Evolutionary conservation across 2,329 filamentous ascomycete genomes (phyloP).

Genomic region (Emmonsiellopsis sp.): DNA sequence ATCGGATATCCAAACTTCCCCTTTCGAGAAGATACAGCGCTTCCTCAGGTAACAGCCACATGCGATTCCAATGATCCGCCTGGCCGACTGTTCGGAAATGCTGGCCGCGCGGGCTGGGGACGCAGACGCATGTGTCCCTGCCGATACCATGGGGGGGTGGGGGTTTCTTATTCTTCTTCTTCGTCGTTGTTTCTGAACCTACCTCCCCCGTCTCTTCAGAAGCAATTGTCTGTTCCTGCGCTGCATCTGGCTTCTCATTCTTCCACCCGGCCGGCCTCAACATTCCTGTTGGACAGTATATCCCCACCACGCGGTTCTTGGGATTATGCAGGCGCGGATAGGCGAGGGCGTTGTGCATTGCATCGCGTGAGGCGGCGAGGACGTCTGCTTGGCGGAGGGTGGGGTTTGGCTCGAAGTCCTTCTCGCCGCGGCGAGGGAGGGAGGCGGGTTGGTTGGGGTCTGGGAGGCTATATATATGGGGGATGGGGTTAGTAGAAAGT

Average conservation of each 20-base stretch:
- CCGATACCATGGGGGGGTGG: slow-evolving; percentile 13
- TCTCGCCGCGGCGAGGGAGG: slow-evolving; percentile 83
- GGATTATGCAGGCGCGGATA: slow-evolving; percentile 66
- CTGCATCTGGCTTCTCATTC: slow-evolving; percentile 2
- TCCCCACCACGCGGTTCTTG: slow-evolving; percentile 57
- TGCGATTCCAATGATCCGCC: slow-evolving; percentile 51
- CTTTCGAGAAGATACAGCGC: slow-evolving; percentile 82
- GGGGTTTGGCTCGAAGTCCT: slow-evolving; percentile 92
- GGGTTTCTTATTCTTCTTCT: slow-evolving; percentile 1
- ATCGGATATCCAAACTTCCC: slow-evolving; percentile 78
- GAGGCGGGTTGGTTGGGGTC: slow-evolving; percentile 28
- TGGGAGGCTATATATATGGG: slow-evolving; percentile 12
- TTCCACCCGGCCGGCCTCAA: slow-evolving; percentile 10
- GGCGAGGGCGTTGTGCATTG: slow-evolving; percentile 80
- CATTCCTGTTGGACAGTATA: slow-evolving; percentile 60
- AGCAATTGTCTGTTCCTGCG: slow-evolving; percentile 11
- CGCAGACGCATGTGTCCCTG: slow-evolving; percentile 43
- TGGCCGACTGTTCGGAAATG: slow-evolving; percentile 69
- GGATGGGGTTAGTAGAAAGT: background rate
- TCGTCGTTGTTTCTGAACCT: background rate
- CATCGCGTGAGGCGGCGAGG: slow-evolving; percentile 70
- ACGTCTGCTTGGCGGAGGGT: slow-evolving; percentile 70
- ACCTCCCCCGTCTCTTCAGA: slow-evolving; percentile 12
- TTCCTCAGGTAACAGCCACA: slow-evolving; percentile 88
- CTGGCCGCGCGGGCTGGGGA: slow-evolving; percentile 64